These are phyloP conservation scores for Logfia minima DNA, from an alignment of 129 eudicot species.

Conservation along the genomic window DNA sequence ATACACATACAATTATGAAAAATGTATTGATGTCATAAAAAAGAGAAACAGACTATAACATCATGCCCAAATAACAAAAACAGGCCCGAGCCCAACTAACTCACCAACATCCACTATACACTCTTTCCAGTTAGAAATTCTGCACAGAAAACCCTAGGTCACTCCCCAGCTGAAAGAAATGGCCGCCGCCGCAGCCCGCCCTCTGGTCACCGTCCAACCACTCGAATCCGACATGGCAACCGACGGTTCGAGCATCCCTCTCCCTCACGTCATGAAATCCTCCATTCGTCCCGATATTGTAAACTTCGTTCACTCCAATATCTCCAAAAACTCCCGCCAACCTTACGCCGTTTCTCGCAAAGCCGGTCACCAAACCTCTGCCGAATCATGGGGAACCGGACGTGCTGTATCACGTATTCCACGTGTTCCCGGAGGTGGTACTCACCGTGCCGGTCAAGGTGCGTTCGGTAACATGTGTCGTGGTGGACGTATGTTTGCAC, in stretches of 20 bases:
- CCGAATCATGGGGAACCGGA: not conserved
- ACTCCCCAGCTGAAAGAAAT: not conserved
- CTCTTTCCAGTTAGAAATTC: too few species aligned
- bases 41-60: too few species aligned
- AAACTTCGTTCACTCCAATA: not conserved
- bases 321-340: not conserved
- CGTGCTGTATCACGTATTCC: not conserved
- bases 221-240: not conserved
- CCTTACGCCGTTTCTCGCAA: not conserved
- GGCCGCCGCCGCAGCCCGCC: not conserved
- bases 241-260: not conserved
- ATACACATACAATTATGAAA: too few species aligned
- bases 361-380: not conserved
- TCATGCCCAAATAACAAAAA: too few species aligned
- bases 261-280: not conserved
- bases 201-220: not conserved
- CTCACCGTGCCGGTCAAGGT: not conserved
- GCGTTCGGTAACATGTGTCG: not conserved
- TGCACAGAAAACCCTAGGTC: not conserved
- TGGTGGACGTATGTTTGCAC: not conserved
- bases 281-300: not conserved
- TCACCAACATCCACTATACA: not conserved
- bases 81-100: not conserved
- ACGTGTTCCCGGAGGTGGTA: not conserved
- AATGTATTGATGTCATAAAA: too few species aligned